These are phyloP conservation scores for Suaeda aralocaspica DNA, from an alignment of 148 eudicot species.

Conservation along the genomic window DNA sequence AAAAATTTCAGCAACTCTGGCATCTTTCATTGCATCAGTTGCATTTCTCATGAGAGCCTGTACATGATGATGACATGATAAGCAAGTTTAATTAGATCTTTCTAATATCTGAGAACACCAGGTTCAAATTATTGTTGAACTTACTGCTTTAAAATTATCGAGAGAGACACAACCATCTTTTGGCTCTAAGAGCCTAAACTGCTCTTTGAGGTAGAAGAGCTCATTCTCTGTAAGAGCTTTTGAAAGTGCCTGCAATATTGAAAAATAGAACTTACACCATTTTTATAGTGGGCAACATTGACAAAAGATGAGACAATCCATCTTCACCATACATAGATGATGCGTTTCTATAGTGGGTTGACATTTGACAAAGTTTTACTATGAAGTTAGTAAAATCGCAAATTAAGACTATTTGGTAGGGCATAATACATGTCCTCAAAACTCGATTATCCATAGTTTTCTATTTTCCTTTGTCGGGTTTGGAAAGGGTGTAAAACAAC, in stretches of 20 bases:
- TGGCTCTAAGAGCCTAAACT: constrained; percentile 74
- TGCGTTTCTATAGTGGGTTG: neutral
- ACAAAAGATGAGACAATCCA: neutral
- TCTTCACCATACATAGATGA: neutral
- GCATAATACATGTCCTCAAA: no score
- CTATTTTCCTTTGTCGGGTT: no score
- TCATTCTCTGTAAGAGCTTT: constrained; percentile 81
- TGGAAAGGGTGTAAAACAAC: no score
- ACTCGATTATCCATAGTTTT: no score
- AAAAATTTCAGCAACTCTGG: constrained; percentile 64
- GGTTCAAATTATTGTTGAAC: constrained; percentile 17
- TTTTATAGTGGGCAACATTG: neutral
- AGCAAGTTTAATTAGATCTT: constrained; percentile 3
- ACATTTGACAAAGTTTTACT: no score
- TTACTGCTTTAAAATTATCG: constrained; percentile 66
- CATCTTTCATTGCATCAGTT: constrained; percentile 82
- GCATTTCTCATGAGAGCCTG: constrained; percentile 77
- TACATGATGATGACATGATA: constrained; percentile 18
- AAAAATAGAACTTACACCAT: constrained; percentile 7
- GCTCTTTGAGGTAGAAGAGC: constrained; percentile 63
- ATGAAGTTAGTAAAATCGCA: no score
- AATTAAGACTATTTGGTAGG: no score
- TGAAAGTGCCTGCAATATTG: constrained; percentile 72
- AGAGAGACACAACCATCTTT: constrained; percentile 62
- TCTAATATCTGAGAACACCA: neutral